A percentile compares a stretch with the other conserved stretches of the same genome.
Evolutionary conservation across 495 filamentous ascomycete species (phyloP).

Genomic region (Hypoxylon subgilvum): DNA sequence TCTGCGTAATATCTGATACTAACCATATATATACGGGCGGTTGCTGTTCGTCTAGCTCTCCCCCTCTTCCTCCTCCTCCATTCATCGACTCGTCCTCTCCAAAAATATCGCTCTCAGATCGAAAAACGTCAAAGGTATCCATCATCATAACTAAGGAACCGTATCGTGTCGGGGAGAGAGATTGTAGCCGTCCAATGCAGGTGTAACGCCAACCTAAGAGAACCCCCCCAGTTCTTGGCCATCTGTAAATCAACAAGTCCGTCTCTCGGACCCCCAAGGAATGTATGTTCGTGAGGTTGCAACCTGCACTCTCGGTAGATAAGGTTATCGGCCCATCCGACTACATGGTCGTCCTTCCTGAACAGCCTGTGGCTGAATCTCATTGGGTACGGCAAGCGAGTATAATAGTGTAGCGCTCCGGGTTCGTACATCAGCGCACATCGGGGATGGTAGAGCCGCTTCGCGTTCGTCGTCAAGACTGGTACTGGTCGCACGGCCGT

Average conservation of each 20-base stretch:
- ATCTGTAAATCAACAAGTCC: constrained; percentile 13
- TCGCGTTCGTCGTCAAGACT: constrained; percentile 20
- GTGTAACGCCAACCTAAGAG: constrained; percentile 31
- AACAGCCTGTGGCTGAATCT: constrained; percentile 14
- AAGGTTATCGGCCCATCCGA: constrained; percentile 9
- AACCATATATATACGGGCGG: constrained; percentile 18
- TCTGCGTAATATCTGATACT: constrained; percentile 16
- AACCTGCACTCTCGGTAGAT: constrained; percentile 17
- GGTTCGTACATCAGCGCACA: constrained; percentile 11
- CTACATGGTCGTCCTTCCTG: constrained; percentile 14
- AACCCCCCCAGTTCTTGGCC: constrained; percentile 20
- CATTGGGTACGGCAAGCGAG: constrained; percentile 13
- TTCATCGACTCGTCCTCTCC: constrained; percentile 23
- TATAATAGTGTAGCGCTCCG: constrained; percentile 9
- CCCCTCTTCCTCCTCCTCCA: not conserved
- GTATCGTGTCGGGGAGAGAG: constrained; percentile 33
- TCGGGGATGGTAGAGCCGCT: constrained; percentile 11
- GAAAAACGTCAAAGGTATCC: constrained; percentile 34
- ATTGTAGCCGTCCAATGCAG: constrained; percentile 27
- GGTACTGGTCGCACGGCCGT: constrained; percentile 23
- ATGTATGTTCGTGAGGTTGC: constrained; percentile 13
- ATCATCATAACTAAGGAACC: constrained; percentile 40
- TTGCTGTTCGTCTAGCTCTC: not conserved
- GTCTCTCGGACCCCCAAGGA: constrained; percentile 5
- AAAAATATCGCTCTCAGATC: constrained; percentile 9